Evolutionary conservation across 805 yeast genomes (phyloP).

Genomic region (Candida maesae): DNA sequence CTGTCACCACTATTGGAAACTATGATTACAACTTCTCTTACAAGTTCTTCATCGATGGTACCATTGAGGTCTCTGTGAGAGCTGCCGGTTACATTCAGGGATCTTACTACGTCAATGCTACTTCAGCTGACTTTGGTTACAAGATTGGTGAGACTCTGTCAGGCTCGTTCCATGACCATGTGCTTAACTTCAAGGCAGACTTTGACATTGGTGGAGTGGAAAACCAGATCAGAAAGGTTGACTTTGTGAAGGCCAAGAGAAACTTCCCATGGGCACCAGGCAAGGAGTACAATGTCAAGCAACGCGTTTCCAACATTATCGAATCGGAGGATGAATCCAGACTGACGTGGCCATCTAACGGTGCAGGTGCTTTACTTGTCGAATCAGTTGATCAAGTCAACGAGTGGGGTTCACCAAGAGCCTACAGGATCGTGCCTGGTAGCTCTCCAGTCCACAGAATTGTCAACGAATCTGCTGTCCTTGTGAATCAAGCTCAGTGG

Average conservation of each 20-base stretch:
- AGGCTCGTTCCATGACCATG: constrained; percentile 31
- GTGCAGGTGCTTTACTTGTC: constrained; percentile 24
- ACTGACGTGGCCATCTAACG: constrained; percentile 23
- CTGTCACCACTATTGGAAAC: constrained; percentile 26
- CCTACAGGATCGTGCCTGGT: constrained; percentile 26
- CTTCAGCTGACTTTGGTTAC: constrained; percentile 21
- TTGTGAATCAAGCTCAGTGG: constrained; percentile 25
- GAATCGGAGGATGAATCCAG: constrained; percentile 21
- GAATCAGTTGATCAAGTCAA: constrained; percentile 25
- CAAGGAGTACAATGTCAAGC: constrained; percentile 19
- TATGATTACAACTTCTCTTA: constrained; percentile 26
- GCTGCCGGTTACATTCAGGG: constrained; percentile 31
- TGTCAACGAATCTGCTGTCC: constrained; percentile 14
- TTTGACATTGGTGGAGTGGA: constrained; percentile 28
- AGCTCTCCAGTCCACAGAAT: constrained; percentile 22
- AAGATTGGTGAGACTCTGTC: constrained; percentile 23
- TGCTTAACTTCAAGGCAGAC: constrained; percentile 27
- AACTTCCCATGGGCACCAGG: constrained; percentile 29
- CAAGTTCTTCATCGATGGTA: constrained; percentile 27
- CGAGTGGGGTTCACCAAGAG: constrained; percentile 29
- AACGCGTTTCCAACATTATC: constrained; percentile 12
- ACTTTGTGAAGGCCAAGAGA: constrained; percentile 15
- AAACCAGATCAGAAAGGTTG: constrained; percentile 20
- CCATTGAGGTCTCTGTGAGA: constrained; percentile 27
- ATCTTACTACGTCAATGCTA: constrained; percentile 25